phyloP scores from a whole-genome alignment of 306 rosid genomes.

The Casuarina glauca region DNA sequence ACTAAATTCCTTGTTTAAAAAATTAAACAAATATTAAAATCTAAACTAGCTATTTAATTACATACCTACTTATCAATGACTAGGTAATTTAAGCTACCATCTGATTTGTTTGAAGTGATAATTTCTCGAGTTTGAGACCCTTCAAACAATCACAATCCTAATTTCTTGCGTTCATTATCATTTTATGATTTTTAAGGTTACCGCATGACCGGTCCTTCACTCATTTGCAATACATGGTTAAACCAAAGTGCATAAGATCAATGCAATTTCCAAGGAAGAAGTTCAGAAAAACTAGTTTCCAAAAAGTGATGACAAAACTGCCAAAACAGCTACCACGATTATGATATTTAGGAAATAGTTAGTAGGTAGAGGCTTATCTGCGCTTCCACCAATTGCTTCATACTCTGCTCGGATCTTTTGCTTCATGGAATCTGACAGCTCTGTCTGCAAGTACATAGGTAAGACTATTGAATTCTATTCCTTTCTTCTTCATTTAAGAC shows the following conservation, averaged over 20 bases:
- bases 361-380: slow-evolving; percentile 81
- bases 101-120: not conserved
- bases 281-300: slow-evolving; percentile 51
- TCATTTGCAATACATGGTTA: not conserved
- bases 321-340: slow-evolving; percentile 69
- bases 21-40: too few species aligned
- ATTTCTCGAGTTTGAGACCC: not conserved
- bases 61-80: not conserved
- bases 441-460: slow-evolving; percentile 87
- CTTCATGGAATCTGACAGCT: slow-evolving; percentile 73
- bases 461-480: slow-evolving; percentile 82
- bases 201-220: not conserved
- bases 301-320: slow-evolving; percentile 70
- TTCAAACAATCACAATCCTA: not conserved
- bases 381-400: slow-evolving; percentile 82
- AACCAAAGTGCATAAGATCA: slow-evolving; percentile 16
- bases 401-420: slow-evolving; percentile 88
- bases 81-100: not conserved
- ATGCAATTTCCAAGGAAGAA: not conserved
- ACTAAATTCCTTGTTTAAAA: too few species aligned
- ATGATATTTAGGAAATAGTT: slow-evolving; percentile 81
- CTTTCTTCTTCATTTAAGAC: slow-evolving; percentile 68
- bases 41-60: not conserved
- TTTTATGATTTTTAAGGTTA: not conserved
- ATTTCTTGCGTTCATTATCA: slow-evolving; percentile 6